A percentile compares a stretch with the other conserved stretches of the same genome.
Evolutionary conservation across 352 stramenopile species (phyloP).

Genomic region (Peronospora destructor): DNA sequence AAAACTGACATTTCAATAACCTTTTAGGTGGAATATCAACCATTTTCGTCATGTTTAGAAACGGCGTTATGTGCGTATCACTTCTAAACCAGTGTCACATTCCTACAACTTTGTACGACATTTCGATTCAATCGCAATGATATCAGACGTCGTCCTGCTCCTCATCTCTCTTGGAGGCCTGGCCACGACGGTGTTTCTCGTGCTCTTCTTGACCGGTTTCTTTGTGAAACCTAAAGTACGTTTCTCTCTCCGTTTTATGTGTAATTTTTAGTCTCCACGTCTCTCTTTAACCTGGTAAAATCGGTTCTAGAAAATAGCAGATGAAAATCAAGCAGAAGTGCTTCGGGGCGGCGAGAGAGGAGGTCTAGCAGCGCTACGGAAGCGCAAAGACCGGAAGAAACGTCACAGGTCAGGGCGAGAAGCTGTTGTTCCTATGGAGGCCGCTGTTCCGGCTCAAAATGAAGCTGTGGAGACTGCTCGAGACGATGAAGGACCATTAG

Average conservation of each 20-base stretch:
- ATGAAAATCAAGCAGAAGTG: slow-evolving; percentile 31
- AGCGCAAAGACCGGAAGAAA: slow-evolving; percentile 59
- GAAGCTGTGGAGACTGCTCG: slow-evolving; percentile 10
- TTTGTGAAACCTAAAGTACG: slow-evolving; percentile 38
- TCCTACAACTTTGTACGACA: not conserved
- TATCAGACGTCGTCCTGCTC: slow-evolving; percentile 53
- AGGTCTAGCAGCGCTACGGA: slow-evolving; percentile 51
- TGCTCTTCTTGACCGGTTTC: slow-evolving; percentile 67
- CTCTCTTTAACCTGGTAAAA: slow-evolving; percentile 3
- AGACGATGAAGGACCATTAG: slow-evolving; percentile 20
- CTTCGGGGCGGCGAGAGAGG: slow-evolving; percentile 36
- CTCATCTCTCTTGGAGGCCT: slow-evolving; percentile 46
- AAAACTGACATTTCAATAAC: too few species aligned
- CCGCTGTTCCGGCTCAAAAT: slow-evolving; percentile 12
- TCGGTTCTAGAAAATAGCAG: slow-evolving; percentile 23
- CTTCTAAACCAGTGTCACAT: not conserved
- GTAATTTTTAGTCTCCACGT: not conserved
- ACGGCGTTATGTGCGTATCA: not conserved
- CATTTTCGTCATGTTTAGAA: too few species aligned
- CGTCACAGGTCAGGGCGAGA: slow-evolving; percentile 21
- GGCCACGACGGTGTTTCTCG: slow-evolving; percentile 36
- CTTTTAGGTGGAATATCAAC: too few species aligned
- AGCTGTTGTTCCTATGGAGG: slow-evolving; percentile 6
- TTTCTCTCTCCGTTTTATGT: not conserved
- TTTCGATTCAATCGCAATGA: slow-evolving; percentile 20